A percentile compares a stretch with the other conserved stretches of the same genome.
phyloP scores from a whole-genome alignment of 1,139 yeast species.

The Taphrina pruni region DNA sequence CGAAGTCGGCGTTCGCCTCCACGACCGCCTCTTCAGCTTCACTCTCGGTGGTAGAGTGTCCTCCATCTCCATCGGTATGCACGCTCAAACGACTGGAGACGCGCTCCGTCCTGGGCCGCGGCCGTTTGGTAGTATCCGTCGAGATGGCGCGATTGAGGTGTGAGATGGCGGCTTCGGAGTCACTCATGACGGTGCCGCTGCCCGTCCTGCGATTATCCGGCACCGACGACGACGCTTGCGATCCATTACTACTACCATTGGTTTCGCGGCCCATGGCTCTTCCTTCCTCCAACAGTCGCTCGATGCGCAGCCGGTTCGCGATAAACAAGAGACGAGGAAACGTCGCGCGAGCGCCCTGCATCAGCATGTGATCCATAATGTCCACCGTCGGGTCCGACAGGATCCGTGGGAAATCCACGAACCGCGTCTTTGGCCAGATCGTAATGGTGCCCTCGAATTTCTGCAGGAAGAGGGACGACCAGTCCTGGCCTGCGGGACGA shows the following conservation, averaged over 20 bases:
- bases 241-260: too few species aligned
- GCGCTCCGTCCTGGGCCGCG: constrained; percentile 8
- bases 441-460: constrained; percentile 77
- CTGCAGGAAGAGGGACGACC: constrained; percentile 80
- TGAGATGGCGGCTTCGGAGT: constrained; percentile 24
- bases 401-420: constrained; percentile 68
- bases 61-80: constrained; percentile 7
- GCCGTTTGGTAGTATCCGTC: neutral
- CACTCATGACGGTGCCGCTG: constrained; percentile 30
- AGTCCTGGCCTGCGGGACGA: constrained; percentile 72
- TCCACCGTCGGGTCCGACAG: constrained; percentile 71
- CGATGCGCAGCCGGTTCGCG: constrained; percentile 66
- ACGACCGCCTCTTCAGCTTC: neutral
- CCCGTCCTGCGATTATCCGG: neutral
- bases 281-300: constrained; percentile 62
- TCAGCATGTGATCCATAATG: constrained; percentile 62
- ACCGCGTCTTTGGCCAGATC: constrained; percentile 70
- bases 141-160: neutral
- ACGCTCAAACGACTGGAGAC: constrained; percentile 19
- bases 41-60: neutral
- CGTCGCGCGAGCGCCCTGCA: constrained; percentile 69
- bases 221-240: too few species aligned
- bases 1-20: neutral
- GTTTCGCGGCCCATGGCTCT: constrained; percentile 22
- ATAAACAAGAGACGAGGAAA: constrained; percentile 72